phyloP scores from a whole-genome alignment of 306 rosid genomes.

The Malus asiatica region DNA sequence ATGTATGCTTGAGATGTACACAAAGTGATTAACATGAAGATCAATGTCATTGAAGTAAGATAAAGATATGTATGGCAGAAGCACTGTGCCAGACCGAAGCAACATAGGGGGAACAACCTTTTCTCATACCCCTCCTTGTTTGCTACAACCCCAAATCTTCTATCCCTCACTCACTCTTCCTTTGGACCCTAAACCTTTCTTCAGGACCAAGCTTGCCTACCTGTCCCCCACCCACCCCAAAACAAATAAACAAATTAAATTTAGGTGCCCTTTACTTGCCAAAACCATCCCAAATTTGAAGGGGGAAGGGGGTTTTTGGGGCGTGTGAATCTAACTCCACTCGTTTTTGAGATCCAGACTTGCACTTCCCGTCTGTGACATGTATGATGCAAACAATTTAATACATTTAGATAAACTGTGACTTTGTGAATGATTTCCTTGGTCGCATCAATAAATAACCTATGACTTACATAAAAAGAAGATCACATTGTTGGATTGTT shows the following conservation, averaged over 20 bases:
- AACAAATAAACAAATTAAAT: background rate
- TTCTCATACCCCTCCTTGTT: background rate
- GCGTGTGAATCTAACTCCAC: background rate
- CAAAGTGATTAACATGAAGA: conserved; percentile 1
- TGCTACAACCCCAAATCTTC: background rate
- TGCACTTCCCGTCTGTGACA: background rate
- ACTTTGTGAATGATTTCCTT: background rate
- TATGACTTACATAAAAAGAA: background rate
- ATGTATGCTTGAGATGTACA: conserved; percentile 3
- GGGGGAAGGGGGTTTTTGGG: background rate
- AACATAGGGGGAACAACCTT: conserved; percentile 17
- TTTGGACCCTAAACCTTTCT: conserved; percentile 1
- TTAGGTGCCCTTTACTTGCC: background rate
- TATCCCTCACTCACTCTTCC: background rate
- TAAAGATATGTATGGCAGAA: background rate
- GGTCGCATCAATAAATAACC: background rate
- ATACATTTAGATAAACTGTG: background rate
- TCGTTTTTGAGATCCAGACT: background rate
- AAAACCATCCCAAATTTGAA: background rate
- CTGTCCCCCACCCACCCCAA: background rate
- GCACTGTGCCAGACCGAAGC: background rate
- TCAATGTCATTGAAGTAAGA: conserved; percentile 14
- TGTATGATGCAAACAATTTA: background rate
- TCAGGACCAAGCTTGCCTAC: conserved; percentile 7
- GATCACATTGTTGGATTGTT: background rate